A percentile compares a stretch with the other conserved stretches of the same genome.
Evolutionary conservation across 108 stramenopile genomes (phyloP).

Genomic region (Mayamaea pseudoterrestris): DNA sequence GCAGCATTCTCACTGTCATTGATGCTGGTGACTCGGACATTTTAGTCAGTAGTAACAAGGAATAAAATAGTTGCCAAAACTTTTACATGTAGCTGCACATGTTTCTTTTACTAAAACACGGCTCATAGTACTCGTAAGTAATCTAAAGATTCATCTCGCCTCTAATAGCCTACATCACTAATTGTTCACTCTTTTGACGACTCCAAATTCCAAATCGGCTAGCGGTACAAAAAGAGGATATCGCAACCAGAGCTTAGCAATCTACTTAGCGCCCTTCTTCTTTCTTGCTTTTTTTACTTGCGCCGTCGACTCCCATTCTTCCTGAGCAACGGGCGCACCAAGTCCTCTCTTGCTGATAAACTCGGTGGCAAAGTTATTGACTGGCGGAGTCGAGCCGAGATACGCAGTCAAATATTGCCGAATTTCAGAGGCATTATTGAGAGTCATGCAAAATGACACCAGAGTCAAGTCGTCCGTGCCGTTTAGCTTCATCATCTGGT

Average conservation of each 20-base stretch:
- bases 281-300: slow-evolving; percentile 55
- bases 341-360: slow-evolving; percentile 79
- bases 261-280: slow-evolving; percentile 59
- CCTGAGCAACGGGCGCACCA: slow-evolving; percentile 48
- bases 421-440: slow-evolving; percentile 82
- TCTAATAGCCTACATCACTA: no score
- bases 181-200: no score
- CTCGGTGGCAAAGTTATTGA: slow-evolving; percentile 88
- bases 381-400: slow-evolving; percentile 84
- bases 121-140: no score
- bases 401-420: slow-evolving; percentile 90
- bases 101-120: no score
- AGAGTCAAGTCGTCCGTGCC: slow-evolving; percentile 90
- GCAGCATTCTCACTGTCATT: slow-evolving; percentile 81
- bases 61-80: no score
- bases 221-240: no score
- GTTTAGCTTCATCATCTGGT: slow-evolving; percentile 80
- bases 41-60: slow-evolving; percentile 36
- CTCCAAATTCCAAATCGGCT: no score
- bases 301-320: slow-evolving; percentile 70
- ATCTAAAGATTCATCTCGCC: no score
- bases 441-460: slow-evolving; percentile 90
- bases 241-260: no score
- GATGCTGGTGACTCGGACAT: slow-evolving; percentile 94
- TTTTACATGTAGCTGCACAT: no score